Percentiles rank a stretch among this genome's conserved stretches.
These are phyloP conservation scores for Entomortierella chlamydospora DNA, from an alignment of 192 early-diverging fungal species.

Conservation along the genomic window DNA sequence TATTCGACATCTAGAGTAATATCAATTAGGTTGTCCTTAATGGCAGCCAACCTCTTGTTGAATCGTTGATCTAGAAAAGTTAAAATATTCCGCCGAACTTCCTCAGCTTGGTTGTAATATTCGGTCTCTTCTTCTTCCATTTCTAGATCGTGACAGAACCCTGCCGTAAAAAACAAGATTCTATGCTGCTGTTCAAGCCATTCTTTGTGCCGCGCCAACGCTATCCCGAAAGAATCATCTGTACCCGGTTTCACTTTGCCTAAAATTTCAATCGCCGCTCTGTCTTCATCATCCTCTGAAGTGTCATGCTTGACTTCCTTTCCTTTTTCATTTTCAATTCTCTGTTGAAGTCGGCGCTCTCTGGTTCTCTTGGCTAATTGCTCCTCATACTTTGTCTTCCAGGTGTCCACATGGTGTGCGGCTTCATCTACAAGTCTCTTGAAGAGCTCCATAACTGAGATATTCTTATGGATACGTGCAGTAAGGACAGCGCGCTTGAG, in stretches of 20 bases:
- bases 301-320: conserved; percentile 22
- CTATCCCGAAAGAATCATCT: conserved; percentile 16
- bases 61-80: conserved; percentile 34
- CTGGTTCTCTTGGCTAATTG: background rate
- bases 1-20: background rate
- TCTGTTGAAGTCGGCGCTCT: background rate
- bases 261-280: conserved; percentile 8
- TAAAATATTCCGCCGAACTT: conserved; percentile 48
- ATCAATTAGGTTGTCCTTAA: background rate
- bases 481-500: conserved; percentile 51
- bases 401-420: conserved; percentile 9
- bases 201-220: conserved; percentile 31
- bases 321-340: background rate
- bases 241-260: background rate
- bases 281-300: conserved; percentile 26
- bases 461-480: conserved; percentile 27
- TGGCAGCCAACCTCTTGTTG: background rate
- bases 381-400: conserved; percentile 29
- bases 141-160: conserved; percentile 62
- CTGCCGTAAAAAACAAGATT: conserved; percentile 69
- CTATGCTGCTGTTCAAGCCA: conserved; percentile 68
- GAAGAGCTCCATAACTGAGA: conserved; percentile 12
- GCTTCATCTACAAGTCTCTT: conserved; percentile 22
- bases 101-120: conserved; percentile 54
- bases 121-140: conserved; percentile 57